Base-by-base conservation (phyloP, 179 eudicot genomes). In the Camellia oleifera region DNA sequence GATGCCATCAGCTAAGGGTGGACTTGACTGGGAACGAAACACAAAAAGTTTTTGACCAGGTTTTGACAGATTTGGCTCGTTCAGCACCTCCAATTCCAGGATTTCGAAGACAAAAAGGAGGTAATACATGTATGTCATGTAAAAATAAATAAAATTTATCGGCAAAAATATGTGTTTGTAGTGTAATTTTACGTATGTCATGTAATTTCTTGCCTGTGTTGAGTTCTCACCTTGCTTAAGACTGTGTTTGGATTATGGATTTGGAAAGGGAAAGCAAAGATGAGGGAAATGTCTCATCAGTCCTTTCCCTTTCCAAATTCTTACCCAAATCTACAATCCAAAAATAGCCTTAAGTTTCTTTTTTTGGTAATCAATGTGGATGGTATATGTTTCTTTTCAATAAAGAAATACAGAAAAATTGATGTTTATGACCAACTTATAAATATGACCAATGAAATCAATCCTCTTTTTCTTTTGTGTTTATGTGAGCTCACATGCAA, bases 71-170 rank as follows among this genome's bases (percentile, higher is more conserved):
- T 75, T 89, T 94, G 79, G 90, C 91, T 82, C 88, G 86, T 70
- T 77, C 94, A 75, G 97, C 98, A 69, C 98, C 98, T 60, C 89
- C 92, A 15, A 80, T 91, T 80, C 98, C 97, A 74, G 98, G 98
- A 17, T 89, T 94, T 80, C 93, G 94, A 63, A 81, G 88, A 79
- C 86, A 89, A 77, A 94, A 93, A 87, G 97, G 97, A 89, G 98
- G 98, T 91, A 91, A 87, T 53, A 61, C 75, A 74, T 77, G 2
- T 77, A 65, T 83, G 62, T 79, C 77, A 83, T 83, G 81, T 80
- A 78, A 85, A 26, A 23, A 23, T 23, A 23, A 23, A 23, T 23
- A 23, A 23, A 23, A 23, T 23, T 23, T 0, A 23, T 32, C 2
- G 1, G 40, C 2, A 32, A 32, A 32, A 32, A 32, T 32, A 1